Base-by-base conservation (phyloP, 495 filamentous ascomycete genomes). In the Melanomma pulvis-pyrius region DNA sequence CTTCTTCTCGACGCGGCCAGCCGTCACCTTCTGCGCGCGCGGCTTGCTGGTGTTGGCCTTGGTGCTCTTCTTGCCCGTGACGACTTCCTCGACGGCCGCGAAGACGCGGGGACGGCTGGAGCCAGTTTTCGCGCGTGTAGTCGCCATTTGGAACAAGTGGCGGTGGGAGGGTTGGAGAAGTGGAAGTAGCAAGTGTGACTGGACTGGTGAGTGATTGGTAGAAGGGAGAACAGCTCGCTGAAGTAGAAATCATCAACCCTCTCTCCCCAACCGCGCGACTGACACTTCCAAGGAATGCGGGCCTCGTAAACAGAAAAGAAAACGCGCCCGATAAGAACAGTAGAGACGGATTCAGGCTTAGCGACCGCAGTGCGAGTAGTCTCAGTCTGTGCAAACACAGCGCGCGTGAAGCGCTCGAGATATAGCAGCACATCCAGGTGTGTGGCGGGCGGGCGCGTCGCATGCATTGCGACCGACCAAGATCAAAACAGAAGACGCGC, bases 31-130 rank as follows among this genome's bases (percentile, higher is more conserved):
- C 63, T 74, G 73, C 28, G 54, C 65, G 60, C 73, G 72, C n/a
- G 73, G 73, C 70, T 75, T 75, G 11, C 55, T 64, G 55, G 73
- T 75, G 62, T 75, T 75, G 30, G 73, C 73, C 44, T 63, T 70
- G 59, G 71, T 47, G 2, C 17, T 52, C 64, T 68, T 73, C 50
- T 64, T 67, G 22, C 55, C 29, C 22, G 52, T 26, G 55, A 61
- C 46, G 32, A 59, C 60, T 15, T 52, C 61, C 49, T 66, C 69
- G 64, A 56, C 36, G 22, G 60, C 26, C 24, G 51, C 51, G 26
- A 70, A 25, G 36, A 71, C 54, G 68, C 69, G 71, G 30, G 73
- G 73, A 34, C 68, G 66, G 50, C 58, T 65, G 61, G 68, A 60
- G 63, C 74, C 74, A n/a, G 72, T 74, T 21, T 46, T 61, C 22